phyloP scores from a whole-genome alignment of 768 basidiomycete species.

The Russula vinacea region DNA sequence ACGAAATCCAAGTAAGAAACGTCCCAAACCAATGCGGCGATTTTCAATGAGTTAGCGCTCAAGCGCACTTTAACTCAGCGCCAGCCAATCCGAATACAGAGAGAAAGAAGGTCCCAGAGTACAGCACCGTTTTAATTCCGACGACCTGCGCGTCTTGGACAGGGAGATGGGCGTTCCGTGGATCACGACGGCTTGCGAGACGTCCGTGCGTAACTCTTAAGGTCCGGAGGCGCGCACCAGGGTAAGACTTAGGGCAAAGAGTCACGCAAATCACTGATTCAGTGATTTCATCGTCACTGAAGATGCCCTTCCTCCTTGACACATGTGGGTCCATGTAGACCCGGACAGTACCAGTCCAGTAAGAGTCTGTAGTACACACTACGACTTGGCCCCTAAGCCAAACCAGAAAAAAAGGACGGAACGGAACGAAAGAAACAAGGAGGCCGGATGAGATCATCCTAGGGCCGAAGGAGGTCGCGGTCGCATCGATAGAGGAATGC shows the following conservation, averaged over 20 bases:
- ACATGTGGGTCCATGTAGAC: not conserved
- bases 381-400: not conserved
- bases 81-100: not conserved
- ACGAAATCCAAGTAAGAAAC: not conserved
- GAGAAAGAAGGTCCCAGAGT: not conserved
- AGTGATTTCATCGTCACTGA: not conserved
- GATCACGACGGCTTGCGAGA: not conserved
- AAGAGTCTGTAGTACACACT: too few relatives aligned
- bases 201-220: too few relatives aligned
- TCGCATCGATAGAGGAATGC: not conserved
- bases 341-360: too few relatives aligned
- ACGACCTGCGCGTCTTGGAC: constrained; percentile 9
- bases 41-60: not conserved
- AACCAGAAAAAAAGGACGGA: not conserved
- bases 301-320: not conserved
- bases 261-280: not conserved
- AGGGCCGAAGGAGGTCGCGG: not conserved
- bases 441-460: not conserved
- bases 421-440: not conserved
- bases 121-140: not conserved
- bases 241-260: too few relatives aligned
- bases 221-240: not conserved
- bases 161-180: not conserved
- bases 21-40: not conserved
- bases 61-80: too few relatives aligned